phyloP scores from a whole-genome alignment of 148 eudicot genomes.

The Chenopodium formosanum region DNA sequence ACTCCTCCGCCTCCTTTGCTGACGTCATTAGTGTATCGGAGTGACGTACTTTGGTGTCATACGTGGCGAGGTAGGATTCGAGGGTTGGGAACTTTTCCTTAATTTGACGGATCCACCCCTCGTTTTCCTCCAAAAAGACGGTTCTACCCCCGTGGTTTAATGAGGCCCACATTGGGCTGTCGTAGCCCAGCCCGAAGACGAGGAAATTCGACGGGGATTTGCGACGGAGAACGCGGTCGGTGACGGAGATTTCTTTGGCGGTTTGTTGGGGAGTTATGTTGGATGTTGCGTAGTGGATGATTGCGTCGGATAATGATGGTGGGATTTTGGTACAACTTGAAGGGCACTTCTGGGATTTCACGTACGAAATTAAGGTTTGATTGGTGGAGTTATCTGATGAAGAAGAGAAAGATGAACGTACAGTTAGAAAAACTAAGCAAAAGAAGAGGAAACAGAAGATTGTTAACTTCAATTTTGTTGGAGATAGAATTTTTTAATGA shows the following conservation, averaged over 20 bases:
- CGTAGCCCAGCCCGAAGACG: slow-evolving; percentile 81
- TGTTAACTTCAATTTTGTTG: not conserved
- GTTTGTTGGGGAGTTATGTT: slow-evolving; percentile 85
- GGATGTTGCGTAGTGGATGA: slow-evolving; percentile 80
- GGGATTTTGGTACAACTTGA: slow-evolving; percentile 59
- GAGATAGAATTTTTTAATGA: not conserved
- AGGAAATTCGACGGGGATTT: slow-evolving; percentile 81
- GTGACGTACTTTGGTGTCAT: slow-evolving; percentile 62
- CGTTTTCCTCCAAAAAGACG: slow-evolving; percentile 69
- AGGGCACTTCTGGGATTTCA: slow-evolving; percentile 26
- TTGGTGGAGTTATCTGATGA: not conserved
- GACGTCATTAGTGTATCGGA: slow-evolving; percentile 44
- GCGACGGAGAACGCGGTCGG: slow-evolving; percentile 47
- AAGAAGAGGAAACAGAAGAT: slow-evolving; percentile 7
- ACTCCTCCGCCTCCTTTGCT: slow-evolving; percentile 9
- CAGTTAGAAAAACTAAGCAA: slow-evolving; percentile 6
- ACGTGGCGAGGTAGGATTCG: slow-evolving; percentile 56
- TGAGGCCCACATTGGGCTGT: slow-evolving; percentile 77
- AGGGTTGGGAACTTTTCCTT: slow-evolving; percentile 50
- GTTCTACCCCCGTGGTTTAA: slow-evolving; percentile 74
- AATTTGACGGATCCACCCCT: slow-evolving; percentile 64
- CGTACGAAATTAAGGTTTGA: not conserved
- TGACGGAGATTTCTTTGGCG: slow-evolving; percentile 59
- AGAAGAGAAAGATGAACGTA: slow-evolving; percentile 21
- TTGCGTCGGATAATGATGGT: slow-evolving; percentile 44